Evolutionary conservation across 495 filamentous ascomycete genomes (phyloP), one percentile per base, ranked within the genome.

Genomic region (Glarea lozoyensis): DNA sequence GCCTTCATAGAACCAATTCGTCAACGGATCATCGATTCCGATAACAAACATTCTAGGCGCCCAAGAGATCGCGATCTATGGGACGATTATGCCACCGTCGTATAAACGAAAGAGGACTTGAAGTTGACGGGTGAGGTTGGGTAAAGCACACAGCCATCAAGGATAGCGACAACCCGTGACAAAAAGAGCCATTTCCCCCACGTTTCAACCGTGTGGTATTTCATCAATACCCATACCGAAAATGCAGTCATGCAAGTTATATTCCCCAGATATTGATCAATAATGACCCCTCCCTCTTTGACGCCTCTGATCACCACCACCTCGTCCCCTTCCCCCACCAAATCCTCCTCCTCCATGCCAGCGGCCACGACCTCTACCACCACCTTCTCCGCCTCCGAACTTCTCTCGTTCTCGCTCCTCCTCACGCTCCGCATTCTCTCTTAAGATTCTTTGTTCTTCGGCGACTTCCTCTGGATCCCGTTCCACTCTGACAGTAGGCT

Each of bases 401-500:
- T 49, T 47, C 36, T 58, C 52, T 51, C 61, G 16, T 46, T 60
- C 50, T 46, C 47, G 33, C 52, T 55, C 60, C 35, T 61, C 63
- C 48, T 55, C 52, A 43, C 45, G 31, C 35, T 58, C 61, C 43
- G 59, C 55, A 40, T 62, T 65, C 50, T 57, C 60, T 50, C 46
- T 53, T 23, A 51, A 47, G 49, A 50, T 39, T 22, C 43, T 43
- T 41, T 58, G 49, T 33, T 54, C 54, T 37, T 56, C 53, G 13
- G 46, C 54, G 7, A 56, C 37, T 25, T 56, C 56, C 31, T 53
- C 56, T 5, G 47, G 42, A 37, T 51, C 48, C 33, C 37, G 40
- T 22, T 55, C 54, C 13, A 59, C 38, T 20, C 21, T 49, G 1
- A 57, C 41, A 3, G 49, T 55, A 2, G 88, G 87, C 54, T 76